Evolutionary conservation across 169 alveolate species (phyloP), one percentile per base, ranked within the genome.

Genomic region (Babesia microti): DNA sequence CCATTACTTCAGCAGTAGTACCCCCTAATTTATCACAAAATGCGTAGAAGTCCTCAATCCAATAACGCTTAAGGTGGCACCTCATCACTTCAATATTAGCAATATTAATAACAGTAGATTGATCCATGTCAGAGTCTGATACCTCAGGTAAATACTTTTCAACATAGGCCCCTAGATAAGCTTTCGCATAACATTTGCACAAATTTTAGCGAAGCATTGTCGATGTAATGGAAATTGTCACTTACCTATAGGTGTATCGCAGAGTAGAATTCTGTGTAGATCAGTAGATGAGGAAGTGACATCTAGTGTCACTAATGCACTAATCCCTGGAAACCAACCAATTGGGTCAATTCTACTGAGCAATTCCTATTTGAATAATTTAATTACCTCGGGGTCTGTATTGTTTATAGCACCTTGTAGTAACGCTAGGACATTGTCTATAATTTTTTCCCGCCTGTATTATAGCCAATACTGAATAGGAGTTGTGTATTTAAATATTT

Each of bases 171-270:
- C 76, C 76, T 65, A 33, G n/a, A n/a, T n/a, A n/a, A n/a, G n/a
- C n/a, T n/a, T n/a, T n/a, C n/a, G n/a, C n/a, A n/a, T 14, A 6
- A 23, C 28, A 0, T 7, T 4, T 24, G 22, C 21, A 11, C 43
- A 14, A 12, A 6, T 4, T n/a, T 11, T 3, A 26, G 0, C 9
- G 24, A 14, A 3, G 2, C 22, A 36, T 12, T 14, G 24, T 45
- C 11, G 11, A 39, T 11, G 11, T n/a, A 22, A 39, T 39, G 11
- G 35, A 22, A 22, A n/a, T 39, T 11, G 11, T n/a, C 14, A 2
- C 68, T 41, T 39, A 58, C 99, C 99, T 29, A 95, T 94, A 2
- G 98, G 98, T 23, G 98, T 91, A 69, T 95, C 99, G 41, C 95
- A 84, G 12, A 95, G 85, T 11, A 95, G 93, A 41, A 91, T 89